phyloP scores from a whole-genome alignment of 257 asterid genomes.

The Eustoma russellianum region DNA sequence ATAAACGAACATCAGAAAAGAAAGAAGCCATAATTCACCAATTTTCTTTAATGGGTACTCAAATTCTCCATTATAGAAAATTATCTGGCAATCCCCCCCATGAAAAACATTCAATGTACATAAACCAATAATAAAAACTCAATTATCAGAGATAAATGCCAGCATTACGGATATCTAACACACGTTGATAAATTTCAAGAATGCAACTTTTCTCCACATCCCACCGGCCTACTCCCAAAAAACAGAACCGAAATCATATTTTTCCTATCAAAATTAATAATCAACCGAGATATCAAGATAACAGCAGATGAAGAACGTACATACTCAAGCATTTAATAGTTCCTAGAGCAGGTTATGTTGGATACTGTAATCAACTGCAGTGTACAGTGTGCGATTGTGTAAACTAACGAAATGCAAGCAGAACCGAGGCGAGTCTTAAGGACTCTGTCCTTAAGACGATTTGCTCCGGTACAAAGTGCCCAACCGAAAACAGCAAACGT shows the following conservation, averaged over 20 bases:
- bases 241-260: constrained; percentile 2
- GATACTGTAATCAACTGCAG: too few species aligned
- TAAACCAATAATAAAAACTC: neutral
- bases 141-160: neutral
- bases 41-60: neutral
- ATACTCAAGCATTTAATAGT: neutral
- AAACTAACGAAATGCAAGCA: too few species aligned
- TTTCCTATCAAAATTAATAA: constrained; percentile 15
- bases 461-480: too few species aligned
- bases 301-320: neutral
- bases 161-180: neutral
- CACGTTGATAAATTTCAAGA: neutral
- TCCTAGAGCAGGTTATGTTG: constrained; percentile 9
- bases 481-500: too few species aligned
- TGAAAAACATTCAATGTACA: neutral
- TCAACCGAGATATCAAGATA: constrained; percentile 1
- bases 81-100: neutral
- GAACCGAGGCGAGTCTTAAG: too few species aligned
- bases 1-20: neutral
- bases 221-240: constrained; percentile 6
- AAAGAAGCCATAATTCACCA: neutral
- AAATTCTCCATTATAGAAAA: neutral
- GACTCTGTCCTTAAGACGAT: too few species aligned
- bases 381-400: too few species aligned
- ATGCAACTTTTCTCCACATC: constrained; percentile 1